phyloP scores from a whole-genome alignment of 1,139 yeast genomes.

The Yamadazyma sp. region DNA sequence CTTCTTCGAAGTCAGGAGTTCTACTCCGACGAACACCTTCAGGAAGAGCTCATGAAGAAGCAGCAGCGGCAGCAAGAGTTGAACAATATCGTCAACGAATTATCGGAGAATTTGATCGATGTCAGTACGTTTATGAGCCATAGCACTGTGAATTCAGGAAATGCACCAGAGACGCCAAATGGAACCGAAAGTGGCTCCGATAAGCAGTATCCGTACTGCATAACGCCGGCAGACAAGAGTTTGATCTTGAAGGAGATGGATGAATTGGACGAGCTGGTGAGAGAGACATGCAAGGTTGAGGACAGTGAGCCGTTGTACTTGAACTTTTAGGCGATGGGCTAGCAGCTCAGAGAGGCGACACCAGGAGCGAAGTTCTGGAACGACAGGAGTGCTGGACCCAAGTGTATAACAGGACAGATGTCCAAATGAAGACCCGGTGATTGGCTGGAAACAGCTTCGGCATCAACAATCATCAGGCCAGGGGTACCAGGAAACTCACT shows the following conservation, averaged over 20 bases:
- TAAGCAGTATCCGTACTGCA: conserved; percentile 17
- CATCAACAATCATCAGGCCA: too few relatives aligned
- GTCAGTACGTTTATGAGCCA: conserved; percentile 39
- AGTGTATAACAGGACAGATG: too few relatives aligned
- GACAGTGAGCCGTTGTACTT: conserved; percentile 30
- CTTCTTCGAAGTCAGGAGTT: conserved; percentile 31
- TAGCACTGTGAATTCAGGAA: conserved; percentile 14
- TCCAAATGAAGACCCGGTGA: too few relatives aligned
- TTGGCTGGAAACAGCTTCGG: too few relatives aligned
- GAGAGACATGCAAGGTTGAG: conserved; percentile 22
- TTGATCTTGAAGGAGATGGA: conserved; percentile 21
- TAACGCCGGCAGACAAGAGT: conserved; percentile 21
- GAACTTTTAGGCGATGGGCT: conserved; percentile 28
- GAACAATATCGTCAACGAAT: conserved; percentile 41
- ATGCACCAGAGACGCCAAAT: conserved; percentile 12
- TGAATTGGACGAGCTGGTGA: conserved; percentile 21
- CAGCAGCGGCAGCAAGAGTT: conserved; percentile 47
- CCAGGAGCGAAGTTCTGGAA: too few relatives aligned
- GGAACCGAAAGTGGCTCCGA: conserved; percentile 7
- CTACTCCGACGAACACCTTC: conserved; percentile 36
- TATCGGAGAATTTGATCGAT: conserved; percentile 45
- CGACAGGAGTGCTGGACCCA: too few relatives aligned
- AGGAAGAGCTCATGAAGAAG: conserved; percentile 40
- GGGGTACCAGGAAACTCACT: too few relatives aligned
- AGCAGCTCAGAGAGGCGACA: too few relatives aligned